These are phyloP conservation scores for Prunus davidiana DNA, from an alignment of 306 rosid genomes.

Conservation along the genomic window DNA sequence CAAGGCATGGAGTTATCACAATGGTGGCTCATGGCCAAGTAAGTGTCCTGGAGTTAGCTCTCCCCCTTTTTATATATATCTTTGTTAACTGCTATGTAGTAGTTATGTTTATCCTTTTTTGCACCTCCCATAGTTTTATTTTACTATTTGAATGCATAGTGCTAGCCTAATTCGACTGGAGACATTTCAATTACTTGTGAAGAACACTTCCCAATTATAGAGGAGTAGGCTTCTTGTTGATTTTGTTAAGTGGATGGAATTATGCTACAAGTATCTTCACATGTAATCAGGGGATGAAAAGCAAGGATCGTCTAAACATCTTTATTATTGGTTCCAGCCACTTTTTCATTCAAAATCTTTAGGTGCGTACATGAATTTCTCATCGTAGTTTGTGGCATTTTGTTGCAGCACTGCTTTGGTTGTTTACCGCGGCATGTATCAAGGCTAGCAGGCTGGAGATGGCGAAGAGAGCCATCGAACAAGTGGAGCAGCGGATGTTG, in stretches of 20 bases:
- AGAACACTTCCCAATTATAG: too few species aligned
- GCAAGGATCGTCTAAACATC: too few species aligned
- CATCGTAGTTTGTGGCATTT: neutral
- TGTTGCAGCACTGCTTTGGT: slow-evolving; percentile 27
- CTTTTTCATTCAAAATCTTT: neutral
- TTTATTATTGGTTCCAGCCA: neutral
- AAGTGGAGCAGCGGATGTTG: slow-evolving; percentile 17
- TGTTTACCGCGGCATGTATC: slow-evolving; percentile 22
- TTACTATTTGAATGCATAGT: neutral
- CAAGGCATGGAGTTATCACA: slow-evolving; percentile 30
- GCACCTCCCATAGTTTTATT: neutral
- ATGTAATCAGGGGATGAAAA: too few species aligned
- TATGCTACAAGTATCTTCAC: too few species aligned
- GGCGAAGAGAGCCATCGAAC: slow-evolving; percentile 25
- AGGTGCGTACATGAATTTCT: too few species aligned
- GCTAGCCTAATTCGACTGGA: neutral
- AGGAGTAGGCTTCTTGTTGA: too few species aligned
- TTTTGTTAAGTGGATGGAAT: too few species aligned
- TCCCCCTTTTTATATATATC: neutral
- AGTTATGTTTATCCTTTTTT: neutral
- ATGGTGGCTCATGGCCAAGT: slow-evolving; percentile 39
- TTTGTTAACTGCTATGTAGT: neutral
- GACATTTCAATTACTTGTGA: neutral
- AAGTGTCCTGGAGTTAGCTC: neutral
- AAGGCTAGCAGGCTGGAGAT: slow-evolving; percentile 14